phyloP scores from a whole-genome alignment of 192 early-diverging fungal genomes.

The Backusella liffmaniae region DNA sequence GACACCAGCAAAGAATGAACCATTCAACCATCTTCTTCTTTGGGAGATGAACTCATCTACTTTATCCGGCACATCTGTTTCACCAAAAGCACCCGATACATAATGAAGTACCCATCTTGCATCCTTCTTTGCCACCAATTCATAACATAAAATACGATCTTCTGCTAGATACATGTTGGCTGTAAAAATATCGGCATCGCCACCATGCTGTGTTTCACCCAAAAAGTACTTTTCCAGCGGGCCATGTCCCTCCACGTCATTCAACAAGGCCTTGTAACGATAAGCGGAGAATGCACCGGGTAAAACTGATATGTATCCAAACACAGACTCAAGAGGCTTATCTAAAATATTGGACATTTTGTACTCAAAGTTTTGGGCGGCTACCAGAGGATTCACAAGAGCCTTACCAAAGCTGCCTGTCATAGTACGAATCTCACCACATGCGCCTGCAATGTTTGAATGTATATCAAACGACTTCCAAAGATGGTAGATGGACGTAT shows the following conservation, averaged over 20 bases:
- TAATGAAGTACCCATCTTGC: slow-evolving; percentile 73
- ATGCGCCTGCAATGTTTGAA: slow-evolving; percentile 60
- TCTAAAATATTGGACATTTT: slow-evolving; percentile 71
- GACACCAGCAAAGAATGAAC: slow-evolving; percentile 74
- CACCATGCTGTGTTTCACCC: slow-evolving; percentile 55
- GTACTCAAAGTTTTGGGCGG: slow-evolving; percentile 71
- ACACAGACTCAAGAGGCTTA: slow-evolving; percentile 76
- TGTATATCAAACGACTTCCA: slow-evolving; percentile 66
- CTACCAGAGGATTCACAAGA: slow-evolving; percentile 58
- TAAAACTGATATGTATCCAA: slow-evolving; percentile 86
- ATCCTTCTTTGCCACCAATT: slow-evolving; percentile 74
- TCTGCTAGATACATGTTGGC: slow-evolving; percentile 86
- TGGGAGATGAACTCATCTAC: slow-evolving; percentile 74
- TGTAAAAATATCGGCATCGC: slow-evolving; percentile 65
- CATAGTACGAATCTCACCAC: slow-evolving; percentile 66
- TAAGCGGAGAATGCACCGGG: slow-evolving; percentile 89
- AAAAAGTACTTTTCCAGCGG: slow-evolving; percentile 79
- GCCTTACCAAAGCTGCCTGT: slow-evolving; percentile 44
- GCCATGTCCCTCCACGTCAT: slow-evolving; percentile 54
- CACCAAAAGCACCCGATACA: slow-evolving; percentile 67
- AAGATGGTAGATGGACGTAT: slow-evolving; percentile 63
- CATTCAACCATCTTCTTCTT: slow-evolving; percentile 81
- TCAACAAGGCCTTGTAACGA: slow-evolving; percentile 69
- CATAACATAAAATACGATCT: slow-evolving; percentile 85
- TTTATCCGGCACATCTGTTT: slow-evolving; percentile 78